phyloP scores from a whole-genome alignment of 1,139 yeast species.

The Kodamaea fungicola region DNA sequence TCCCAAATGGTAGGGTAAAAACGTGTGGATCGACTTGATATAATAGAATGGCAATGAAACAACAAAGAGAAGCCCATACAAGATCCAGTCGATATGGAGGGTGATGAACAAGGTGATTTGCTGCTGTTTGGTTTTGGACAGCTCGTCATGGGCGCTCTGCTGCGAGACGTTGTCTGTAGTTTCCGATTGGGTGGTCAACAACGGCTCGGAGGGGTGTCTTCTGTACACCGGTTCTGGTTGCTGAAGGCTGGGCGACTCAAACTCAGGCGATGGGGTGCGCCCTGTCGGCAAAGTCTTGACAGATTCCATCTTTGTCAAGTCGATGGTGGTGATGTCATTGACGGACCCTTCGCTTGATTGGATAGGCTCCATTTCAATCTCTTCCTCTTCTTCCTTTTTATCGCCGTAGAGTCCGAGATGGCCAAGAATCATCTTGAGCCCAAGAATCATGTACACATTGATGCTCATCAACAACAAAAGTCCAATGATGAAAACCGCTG shows the following conservation, averaged over 20 bases:
- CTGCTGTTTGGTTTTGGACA: slow-evolving; percentile 20
- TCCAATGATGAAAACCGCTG: slow-evolving; percentile 69
- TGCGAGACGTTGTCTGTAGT: not conserved
- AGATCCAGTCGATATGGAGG: slow-evolving; percentile 53
- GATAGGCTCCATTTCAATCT: not conserved
- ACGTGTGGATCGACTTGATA: slow-evolving; percentile 43
- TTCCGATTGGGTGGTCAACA: not conserved
- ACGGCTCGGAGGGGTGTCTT: not conserved
- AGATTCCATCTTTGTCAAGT: slow-evolving; percentile 3
- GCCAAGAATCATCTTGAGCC: slow-evolving; percentile 23
- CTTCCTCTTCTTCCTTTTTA: slow-evolving; percentile 2
- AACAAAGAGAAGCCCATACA: slow-evolving; percentile 44
- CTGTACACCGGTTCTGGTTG: slow-evolving; percentile 6
- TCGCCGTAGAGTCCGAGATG: slow-evolving; percentile 13
- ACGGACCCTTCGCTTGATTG: slow-evolving; percentile 2
- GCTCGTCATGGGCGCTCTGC: slow-evolving; percentile 4
- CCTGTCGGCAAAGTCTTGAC: not conserved
- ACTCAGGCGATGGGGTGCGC: slow-evolving; percentile 1
- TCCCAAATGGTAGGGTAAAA: slow-evolving; percentile 61
- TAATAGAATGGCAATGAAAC: slow-evolving; percentile 57
- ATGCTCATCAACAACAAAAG: slow-evolving; percentile 50
- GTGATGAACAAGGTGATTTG: slow-evolving; percentile 37
- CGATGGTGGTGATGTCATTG: slow-evolving; percentile 8
- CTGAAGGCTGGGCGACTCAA: slow-evolving; percentile 1
- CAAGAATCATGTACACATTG: slow-evolving; percentile 36